These are phyloP conservation scores for Chytridiales sp. DNA, from an alignment of 371 early-diverging fungal genomes.

Conservation along the genomic window DNA sequence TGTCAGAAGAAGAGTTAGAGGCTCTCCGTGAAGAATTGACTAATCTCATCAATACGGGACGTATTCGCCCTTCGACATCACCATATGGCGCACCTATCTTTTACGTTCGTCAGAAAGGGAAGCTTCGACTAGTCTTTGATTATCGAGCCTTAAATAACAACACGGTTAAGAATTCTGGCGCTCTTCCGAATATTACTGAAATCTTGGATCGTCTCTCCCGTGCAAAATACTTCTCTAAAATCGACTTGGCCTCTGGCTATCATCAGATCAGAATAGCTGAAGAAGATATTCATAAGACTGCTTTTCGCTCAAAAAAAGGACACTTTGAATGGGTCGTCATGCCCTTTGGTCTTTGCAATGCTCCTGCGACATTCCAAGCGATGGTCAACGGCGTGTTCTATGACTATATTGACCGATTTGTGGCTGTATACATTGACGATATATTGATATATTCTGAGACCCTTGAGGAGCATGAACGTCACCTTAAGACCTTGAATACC, in stretches of 20 bases:
- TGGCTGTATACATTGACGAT: conserved; percentile 44
- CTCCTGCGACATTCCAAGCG: conserved; percentile 43
- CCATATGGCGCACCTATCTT: conserved; percentile 56
- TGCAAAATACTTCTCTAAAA: conserved; percentile 14
- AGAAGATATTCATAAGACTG: conserved; percentile 35
- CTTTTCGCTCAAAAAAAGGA: conserved; percentile 32
- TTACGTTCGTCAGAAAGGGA: conserved; percentile 25
- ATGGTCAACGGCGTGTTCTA: conserved; percentile 37
- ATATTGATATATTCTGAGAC: conserved; percentile 52
- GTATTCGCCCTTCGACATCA: conserved; percentile 33
- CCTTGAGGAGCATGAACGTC: conserved; percentile 46
- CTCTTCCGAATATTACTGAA: conserved; percentile 10
- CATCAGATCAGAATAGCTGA: conserved; percentile 2
- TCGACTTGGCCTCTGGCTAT: conserved; percentile 28
- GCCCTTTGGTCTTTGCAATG: conserved; percentile 55
- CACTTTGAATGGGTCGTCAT: conserved; percentile 51
- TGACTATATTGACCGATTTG: conserved; percentile 21
- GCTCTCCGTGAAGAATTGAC: conserved; percentile 10
- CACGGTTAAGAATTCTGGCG: neutral
- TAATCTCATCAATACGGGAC: neutral
- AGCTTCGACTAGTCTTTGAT: conserved; percentile 20
- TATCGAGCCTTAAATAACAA: neutral
- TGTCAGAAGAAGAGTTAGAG: conserved; percentile 15
- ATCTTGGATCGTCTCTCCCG: neutral
- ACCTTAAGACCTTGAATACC: conserved; percentile 40